A percentile compares a stretch with the other conserved stretches of the same genome.
These are phyloP conservation scores for Mycosphaerella sp. DNA, from an alignment of 2,329 filamentous ascomycete species.

Conservation along the genomic window DNA sequence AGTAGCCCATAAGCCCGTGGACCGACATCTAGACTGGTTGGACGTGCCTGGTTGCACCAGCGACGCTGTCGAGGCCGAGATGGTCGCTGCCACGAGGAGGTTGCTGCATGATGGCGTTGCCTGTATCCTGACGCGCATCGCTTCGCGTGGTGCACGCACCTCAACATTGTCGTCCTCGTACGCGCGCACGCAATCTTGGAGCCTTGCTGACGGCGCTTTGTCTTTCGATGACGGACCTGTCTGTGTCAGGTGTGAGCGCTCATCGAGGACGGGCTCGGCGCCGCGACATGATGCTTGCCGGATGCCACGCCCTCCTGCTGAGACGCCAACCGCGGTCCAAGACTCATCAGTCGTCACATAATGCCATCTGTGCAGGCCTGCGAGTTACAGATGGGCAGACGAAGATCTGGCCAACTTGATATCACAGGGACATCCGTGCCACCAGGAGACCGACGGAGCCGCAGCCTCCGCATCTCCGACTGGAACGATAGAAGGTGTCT, in stretches of 20 bases:
- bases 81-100: neutral
- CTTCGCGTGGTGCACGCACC: neutral
- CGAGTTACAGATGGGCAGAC: neutral
- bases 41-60: neutral
- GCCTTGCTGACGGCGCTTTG: neutral
- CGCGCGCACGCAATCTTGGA: neutral
- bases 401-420: neutral
- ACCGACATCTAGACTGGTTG: neutral
- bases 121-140: neutral
- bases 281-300: no score
- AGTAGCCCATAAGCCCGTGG: neutral
- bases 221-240: neutral
- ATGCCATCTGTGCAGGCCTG: no score
- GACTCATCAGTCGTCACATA: no score
- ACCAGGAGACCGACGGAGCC: neutral
- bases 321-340: no score
- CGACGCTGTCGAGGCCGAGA: neutral
- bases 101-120: neutral
- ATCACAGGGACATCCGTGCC: no score
- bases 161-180: neutral
- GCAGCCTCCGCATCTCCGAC: neutral
- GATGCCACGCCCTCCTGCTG: no score
- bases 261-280: neutral
- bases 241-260: neutral
- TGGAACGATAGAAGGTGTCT: neutral